These are phyloP conservation scores for Dorcoceras hygrometricum DNA, from an alignment of 257 asterid genomes.

Conservation along the genomic window DNA sequence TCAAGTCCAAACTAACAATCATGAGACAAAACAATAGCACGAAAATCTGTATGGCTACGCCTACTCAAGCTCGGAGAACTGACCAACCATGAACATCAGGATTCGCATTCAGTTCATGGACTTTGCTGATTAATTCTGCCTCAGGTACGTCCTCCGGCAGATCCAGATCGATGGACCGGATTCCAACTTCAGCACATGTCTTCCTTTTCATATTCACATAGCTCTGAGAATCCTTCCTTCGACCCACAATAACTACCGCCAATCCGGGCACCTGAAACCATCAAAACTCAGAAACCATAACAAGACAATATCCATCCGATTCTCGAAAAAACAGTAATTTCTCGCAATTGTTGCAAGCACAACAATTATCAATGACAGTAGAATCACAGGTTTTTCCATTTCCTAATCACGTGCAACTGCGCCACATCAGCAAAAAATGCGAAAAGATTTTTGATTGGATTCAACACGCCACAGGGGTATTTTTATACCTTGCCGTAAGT, in stretches of 20 bases:
- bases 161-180: slow-evolving; percentile 71
- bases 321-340: slow-evolving; percentile 6
- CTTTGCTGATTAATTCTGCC: slow-evolving; percentile 68
- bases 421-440: not conserved
- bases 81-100: slow-evolving; percentile 89
- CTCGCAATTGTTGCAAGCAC: not conserved
- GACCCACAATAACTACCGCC: slow-evolving; percentile 92
- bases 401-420: slow-evolving; percentile 13
- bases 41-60: not conserved
- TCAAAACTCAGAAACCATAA: too few species aligned
- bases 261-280: slow-evolving; percentile 84
- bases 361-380: not conserved
- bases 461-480: not conserved
- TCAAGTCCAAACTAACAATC: not conserved
- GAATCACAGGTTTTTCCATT: not conserved
- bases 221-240: slow-evolving; percentile 91
- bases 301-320: not conserved
- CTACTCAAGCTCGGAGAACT: slow-evolving; percentile 1
- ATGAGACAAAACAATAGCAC: not conserved
- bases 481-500: slow-evolving; percentile 57
- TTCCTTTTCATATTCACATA: slow-evolving; percentile 92
- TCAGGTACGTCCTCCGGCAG: slow-evolving; percentile 83
- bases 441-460: not conserved
- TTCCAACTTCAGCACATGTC: slow-evolving; percentile 91
- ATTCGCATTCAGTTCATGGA: slow-evolving; percentile 76